phyloP scores from a whole-genome alignment of 352 stramenopile genomes.

The Phytopythium montanum region DNA sequence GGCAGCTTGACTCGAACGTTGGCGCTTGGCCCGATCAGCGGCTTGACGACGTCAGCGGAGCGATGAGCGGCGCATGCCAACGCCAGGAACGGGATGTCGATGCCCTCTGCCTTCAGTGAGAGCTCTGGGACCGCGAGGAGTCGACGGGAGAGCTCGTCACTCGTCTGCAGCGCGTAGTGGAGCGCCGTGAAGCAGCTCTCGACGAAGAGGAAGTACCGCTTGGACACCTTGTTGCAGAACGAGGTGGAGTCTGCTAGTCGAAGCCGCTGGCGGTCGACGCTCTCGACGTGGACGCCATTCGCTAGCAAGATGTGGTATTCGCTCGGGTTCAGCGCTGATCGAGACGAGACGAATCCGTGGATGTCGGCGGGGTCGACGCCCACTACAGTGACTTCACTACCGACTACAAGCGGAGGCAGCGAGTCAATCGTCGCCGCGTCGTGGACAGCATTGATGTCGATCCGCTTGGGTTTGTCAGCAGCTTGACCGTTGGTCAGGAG shows the following conservation, averaged over 20 bases:
- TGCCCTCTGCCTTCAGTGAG: constrained; percentile 38
- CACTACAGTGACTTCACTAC: constrained; percentile 15
- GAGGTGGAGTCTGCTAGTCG: constrained; percentile 11
- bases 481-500: constrained; percentile 22
- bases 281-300: constrained; percentile 35
- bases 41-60: constrained; percentile 31
- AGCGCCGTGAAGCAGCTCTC: constrained; percentile 51
- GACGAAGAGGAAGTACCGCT: constrained; percentile 45
- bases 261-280: constrained; percentile 38
- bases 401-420: constrained; percentile 28
- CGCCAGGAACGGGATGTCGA: constrained; percentile 48
- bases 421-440: constrained; percentile 47
- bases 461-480: background rate
- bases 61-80: constrained; percentile 52
- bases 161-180: constrained; percentile 58
- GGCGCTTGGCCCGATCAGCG: constrained; percentile 40
- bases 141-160: constrained; percentile 27
- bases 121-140: constrained; percentile 30
- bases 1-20: constrained; percentile 65
- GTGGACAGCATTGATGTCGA: constrained; percentile 56
- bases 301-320: constrained; percentile 59
- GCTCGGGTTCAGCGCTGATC: constrained; percentile 32
- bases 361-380: constrained; percentile 13
- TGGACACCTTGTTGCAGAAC: background rate
- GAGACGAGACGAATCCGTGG: constrained; percentile 39